A percentile compares a stretch with the other conserved stretches of the same genome.
Conservation (phyloP, 257 asterid genomes). For the Forsythia viridissima region DNA sequence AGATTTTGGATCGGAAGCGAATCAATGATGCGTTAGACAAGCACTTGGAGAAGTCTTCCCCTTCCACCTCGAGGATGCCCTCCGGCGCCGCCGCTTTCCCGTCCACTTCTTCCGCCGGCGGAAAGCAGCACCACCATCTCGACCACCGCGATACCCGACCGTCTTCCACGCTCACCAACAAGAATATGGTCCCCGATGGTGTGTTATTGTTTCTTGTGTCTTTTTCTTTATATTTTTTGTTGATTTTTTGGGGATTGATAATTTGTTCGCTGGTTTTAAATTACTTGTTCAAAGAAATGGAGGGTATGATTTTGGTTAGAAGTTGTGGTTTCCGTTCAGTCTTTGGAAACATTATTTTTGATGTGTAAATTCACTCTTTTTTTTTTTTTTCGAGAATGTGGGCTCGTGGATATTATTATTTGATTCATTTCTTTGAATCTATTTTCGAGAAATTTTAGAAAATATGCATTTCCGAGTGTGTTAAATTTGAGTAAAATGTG, state of each 20-base stretch:
- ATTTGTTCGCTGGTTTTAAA: not conserved
- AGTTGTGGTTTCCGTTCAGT: not conserved
- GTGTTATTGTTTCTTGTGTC: not conserved
- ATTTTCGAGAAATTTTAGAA: too few species aligned
- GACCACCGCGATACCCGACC: not conserved
- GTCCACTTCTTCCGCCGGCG: not conserved
- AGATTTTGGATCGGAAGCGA: not conserved
- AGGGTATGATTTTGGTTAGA: not conserved
- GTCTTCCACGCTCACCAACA: not conserved
- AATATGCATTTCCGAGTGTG: not conserved
- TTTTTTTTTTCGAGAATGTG: too few species aligned
- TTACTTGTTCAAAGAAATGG: not conserved
- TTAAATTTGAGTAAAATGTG: not conserved
- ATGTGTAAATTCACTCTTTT: not conserved
- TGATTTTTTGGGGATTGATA: not conserved
- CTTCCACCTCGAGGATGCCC: not conserved
- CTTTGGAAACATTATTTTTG: not conserved
- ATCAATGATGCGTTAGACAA: not conserved
- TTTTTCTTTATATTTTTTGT: not conserved
- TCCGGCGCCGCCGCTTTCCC: not conserved
- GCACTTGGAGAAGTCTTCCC: not conserved
- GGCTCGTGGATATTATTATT: not conserved
- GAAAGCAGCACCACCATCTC: not conserved
- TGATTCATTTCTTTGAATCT: too few species aligned
- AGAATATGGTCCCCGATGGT: not conserved